Evolutionary conservation across 768 basidiomycete species (phyloP), one percentile per base, ranked within the genome.

Genomic region (Glaciozyma antarctica): DNA sequence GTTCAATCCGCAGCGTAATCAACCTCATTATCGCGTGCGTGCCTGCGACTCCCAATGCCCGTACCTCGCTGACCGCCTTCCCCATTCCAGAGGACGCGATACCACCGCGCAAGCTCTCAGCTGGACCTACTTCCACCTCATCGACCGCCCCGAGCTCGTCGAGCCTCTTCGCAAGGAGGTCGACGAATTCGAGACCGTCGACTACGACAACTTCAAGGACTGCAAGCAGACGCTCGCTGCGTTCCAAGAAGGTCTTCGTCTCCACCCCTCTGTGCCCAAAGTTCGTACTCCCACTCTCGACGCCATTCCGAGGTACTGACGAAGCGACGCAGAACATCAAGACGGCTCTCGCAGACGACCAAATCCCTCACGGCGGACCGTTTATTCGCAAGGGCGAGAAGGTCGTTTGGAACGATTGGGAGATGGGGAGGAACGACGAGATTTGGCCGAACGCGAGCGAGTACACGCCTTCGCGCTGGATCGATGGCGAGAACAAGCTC

Each of bases 351-450:
- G 28, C 30, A 7, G 64, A 66, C 47, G 64, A 69, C 54, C 58
- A 60, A 17, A 45, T 66, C 15, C 65, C 61, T 21, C 51, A 61
- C 56, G 61, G 61, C 19, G 48, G 49, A n/a, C 64, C 64, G 24
- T 45, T 55, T 13, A 26, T 65, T 38, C 44, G 62, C 38, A 41
- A 30, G 38, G 65, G 65, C 16, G 65, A 66, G 19, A 32, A 47
- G n/a, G 43, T 64, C 21, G 15, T 6, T 8, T 64, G 63, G 63
- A 34, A 22, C 48, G 58, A 60, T 32, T 64, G 63, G 63, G 58
- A 41, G 16, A 45, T 59, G 24, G 51, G 2, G 0, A 41, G 63
- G 28, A 22, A 34, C 34, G 15, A 17, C 13, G 38, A 44, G 22
- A 13, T 64, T 5, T 64, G 63, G 63, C 58, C 19, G 13, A 52